Conservation (phyloP, 495 filamentous ascomycete species). For the Penicillium desertorum region DNA sequence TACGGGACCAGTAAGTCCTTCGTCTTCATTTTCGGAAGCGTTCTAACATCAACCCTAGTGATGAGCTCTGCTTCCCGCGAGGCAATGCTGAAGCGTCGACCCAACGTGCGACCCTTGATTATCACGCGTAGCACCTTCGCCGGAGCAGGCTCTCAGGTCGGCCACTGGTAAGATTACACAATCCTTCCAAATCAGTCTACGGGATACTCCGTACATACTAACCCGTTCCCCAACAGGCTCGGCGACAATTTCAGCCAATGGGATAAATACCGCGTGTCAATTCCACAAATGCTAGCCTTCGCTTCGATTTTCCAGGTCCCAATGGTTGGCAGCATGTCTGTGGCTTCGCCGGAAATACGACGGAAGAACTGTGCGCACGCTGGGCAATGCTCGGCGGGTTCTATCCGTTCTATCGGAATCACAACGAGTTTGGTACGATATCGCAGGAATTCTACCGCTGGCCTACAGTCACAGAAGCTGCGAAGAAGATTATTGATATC, state of each 20-base stretch:
- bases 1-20: constrained; percentile 65
- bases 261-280: constrained; percentile 68
- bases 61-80: constrained; percentile 68
- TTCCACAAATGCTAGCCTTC: constrained; percentile 70
- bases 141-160: constrained; percentile 73
- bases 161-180: constrained; percentile 61
- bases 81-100: constrained; percentile 70
- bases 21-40: neutral
- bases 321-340: constrained; percentile 83
- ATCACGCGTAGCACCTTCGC: constrained; percentile 86
- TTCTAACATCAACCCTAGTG: constrained; percentile 46
- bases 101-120: constrained; percentile 65
- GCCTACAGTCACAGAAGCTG: constrained; percentile 60
- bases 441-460: constrained; percentile 81
- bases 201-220: neutral
- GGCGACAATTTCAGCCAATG: constrained; percentile 79
- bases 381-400: constrained; percentile 85
- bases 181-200: too few species aligned
- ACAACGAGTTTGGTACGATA: constrained; percentile 53
- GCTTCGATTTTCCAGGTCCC: constrained; percentile 80
- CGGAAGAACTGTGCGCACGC: constrained; percentile 75
- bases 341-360: constrained; percentile 71
- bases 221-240: constrained; percentile 41
- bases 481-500: constrained; percentile 67
- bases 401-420: constrained; percentile 81